Conservation (phyloP, 2,329 filamentous ascomycete genomes). For the Penicillium hordei region DNA sequence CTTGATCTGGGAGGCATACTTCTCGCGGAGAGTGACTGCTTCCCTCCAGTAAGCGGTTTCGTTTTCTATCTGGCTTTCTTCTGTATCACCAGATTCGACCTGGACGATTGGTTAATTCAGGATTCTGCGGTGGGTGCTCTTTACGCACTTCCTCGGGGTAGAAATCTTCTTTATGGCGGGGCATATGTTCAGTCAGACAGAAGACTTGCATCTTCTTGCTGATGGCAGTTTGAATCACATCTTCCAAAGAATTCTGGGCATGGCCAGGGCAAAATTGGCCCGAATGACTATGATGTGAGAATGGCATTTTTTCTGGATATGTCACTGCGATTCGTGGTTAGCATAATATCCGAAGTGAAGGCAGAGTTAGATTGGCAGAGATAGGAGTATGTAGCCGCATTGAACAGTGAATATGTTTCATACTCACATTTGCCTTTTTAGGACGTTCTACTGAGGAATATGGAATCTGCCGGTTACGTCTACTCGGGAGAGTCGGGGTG, state of each 20-base stretch:
- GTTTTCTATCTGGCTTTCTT: conserved; percentile 47
- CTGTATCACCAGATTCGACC: conserved; percentile 36
- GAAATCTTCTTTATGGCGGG: conserved; percentile 72
- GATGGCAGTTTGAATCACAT: conserved; percentile 78
- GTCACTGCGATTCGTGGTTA: neutral
- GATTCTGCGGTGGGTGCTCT: neutral
- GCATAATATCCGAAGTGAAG: neutral
- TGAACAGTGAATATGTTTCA: neutral
- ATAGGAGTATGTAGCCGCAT: neutral
- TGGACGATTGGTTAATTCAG: conserved; percentile 10
- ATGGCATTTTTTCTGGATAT: conserved; percentile 65
- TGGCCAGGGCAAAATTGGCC: conserved; percentile 94
- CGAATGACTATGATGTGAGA: conserved; percentile 97
- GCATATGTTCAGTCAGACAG: conserved; percentile 93
- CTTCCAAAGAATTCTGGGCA: conserved; percentile 80
- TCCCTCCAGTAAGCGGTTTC: conserved; percentile 68
- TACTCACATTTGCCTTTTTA: neutral
- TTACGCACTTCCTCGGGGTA: conserved; percentile 81
- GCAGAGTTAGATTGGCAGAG: neutral
- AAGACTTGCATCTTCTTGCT: conserved; percentile 76
- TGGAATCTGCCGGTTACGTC: neutral
- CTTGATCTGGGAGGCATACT: conserved; percentile 69
- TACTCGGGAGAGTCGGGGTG: neutral
- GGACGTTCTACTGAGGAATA: neutral
- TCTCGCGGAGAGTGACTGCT: conserved; percentile 68